Base-by-base conservation (phyloP, 805 yeast genomes). In the Sungouiozyma ichnusensis region DNA sequence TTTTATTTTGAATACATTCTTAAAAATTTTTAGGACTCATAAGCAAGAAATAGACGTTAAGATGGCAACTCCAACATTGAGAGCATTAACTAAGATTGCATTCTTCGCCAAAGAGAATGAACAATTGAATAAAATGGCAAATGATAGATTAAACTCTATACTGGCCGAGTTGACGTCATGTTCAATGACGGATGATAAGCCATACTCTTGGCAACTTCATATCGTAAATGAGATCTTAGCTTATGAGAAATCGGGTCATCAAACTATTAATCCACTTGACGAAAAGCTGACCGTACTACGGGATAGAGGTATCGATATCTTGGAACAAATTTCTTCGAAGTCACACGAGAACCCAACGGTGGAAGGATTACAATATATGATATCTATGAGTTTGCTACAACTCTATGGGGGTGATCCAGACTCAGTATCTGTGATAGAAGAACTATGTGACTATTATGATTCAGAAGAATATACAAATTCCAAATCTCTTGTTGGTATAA, bases 321-420 rank as follows among this genome's bases (percentile, higher is more conserved):
- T 86, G 38, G 64, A 64, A 16, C 63, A 66, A 40, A 68, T 77
- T 17, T 56, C 48, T 34, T 0, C 73, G n/a, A 76, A 49, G 57
- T 79, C 47, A 65, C 66, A 44, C 16, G 7, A 14, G 13, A 27
- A 42, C 14, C 19, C 42, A 8, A 35, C 33, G 14, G 17, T 37
- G 8, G 38, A 35, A 18, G 81, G 86, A 35, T 81, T 90, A 54
- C 94, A 86, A 59, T 64, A 85, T 32, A 65, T 90, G 36, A 74
- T 84, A 43, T 81, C 95, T 0, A 76, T 84, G 73, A 80, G 81
- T 3, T 61, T 87, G 17, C 56, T 90, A 13, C 95, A 86, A 58
- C 68, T 88, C 29, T 87, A 79, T 55, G 66, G 78, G 42, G 94
- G 88, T 18, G 86, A 73, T 40, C 58, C 78, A 4, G 97, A 90